Evolutionary conservation across 441 rosid genomes (phyloP).

Genomic region (Euphorbia celastroides): DNA sequence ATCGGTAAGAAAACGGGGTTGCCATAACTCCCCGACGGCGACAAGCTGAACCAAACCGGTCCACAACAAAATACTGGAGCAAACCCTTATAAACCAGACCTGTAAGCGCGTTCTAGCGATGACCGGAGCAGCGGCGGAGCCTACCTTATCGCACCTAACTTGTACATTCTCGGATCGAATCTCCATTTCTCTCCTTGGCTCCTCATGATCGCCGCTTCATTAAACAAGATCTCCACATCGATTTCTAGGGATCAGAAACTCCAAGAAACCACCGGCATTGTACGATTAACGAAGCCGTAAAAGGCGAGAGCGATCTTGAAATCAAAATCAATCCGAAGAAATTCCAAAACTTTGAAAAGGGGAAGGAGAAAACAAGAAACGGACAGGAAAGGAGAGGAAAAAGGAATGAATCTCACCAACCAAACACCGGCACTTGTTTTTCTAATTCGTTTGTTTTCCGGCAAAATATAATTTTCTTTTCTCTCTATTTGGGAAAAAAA

Average conservation of each 20-base stretch:
- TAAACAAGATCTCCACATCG: slow-evolving; percentile 16
- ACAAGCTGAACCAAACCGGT: slow-evolving; percentile 96
- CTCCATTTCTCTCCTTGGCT: slow-evolving; percentile 60
- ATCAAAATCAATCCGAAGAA: neutral
- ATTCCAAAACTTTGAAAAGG: neutral
- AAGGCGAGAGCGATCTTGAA: slow-evolving; percentile 2
- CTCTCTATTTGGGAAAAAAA: too few relatives aligned
- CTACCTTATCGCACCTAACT: slow-evolving; percentile 50
- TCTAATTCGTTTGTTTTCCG: neutral
- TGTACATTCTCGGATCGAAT: slow-evolving; percentile 64
- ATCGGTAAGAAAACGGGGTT: slow-evolving; percentile 49
- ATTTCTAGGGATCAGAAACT: neutral
- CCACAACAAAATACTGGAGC: slow-evolving; percentile 91
- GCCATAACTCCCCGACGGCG: slow-evolving; percentile 88
- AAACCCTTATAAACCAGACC: slow-evolving; percentile 82
- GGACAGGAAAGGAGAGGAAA: neutral
- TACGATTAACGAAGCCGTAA: neutral
- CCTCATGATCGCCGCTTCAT: slow-evolving; percentile 72
- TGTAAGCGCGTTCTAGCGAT: slow-evolving; percentile 60
- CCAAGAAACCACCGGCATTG: slow-evolving; percentile 11
- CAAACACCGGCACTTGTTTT: neutral
- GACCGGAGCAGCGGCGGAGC: slow-evolving; percentile 30
- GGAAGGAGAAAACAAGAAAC: neutral
- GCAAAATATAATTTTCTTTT: neutral
- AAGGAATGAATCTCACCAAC: slow-evolving; percentile 9